phyloP scores from a whole-genome alignment of 2,329 filamentous ascomycete species.

The Xylaria sp. region DNA sequence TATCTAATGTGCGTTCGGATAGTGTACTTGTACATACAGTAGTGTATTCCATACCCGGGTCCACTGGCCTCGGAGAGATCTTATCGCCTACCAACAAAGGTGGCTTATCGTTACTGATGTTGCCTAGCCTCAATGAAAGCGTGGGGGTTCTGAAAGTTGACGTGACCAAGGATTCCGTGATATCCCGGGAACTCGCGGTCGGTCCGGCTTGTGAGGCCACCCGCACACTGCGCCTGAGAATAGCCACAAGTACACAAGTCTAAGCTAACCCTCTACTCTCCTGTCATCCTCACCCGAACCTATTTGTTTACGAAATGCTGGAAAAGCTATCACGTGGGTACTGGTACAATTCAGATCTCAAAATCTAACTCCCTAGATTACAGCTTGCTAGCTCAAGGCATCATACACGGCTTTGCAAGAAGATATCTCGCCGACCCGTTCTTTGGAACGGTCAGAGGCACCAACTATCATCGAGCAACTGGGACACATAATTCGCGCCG shows the following conservation, averaged over 20 bases:
- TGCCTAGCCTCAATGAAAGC: slow-evolving; percentile 18
- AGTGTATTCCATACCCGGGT: slow-evolving; percentile 15
- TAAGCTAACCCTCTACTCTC: neutral
- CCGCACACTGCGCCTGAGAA: neutral
- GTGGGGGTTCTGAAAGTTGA: slow-evolving; percentile 22
- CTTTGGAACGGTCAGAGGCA: too few relatives aligned
- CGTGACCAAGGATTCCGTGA: slow-evolving; percentile 7
- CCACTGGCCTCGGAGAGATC: slow-evolving; percentile 25
- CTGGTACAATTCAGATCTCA: neutral
- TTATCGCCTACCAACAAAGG: slow-evolving; percentile 17
- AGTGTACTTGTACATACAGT: too few relatives aligned
- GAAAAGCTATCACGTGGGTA: neutral
- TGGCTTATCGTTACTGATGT: slow-evolving; percentile 11
- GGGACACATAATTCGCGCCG: neutral
- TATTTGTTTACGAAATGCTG: neutral
- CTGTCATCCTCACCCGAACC: neutral
- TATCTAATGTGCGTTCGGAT: too few relatives aligned
- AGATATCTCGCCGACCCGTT: too few relatives aligned
- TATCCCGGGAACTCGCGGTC: slow-evolving; percentile 13
- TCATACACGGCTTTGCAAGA: too few relatives aligned
- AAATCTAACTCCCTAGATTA: too few relatives aligned
- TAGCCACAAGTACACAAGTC: neutral
- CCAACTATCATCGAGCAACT: neutral
- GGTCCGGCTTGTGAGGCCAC: neutral
- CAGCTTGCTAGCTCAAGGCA: too few relatives aligned